Percentiles rank a stretch among this genome's conserved stretches.
Conservation (phyloP, 306 rosid species). For the Casuarina equisetifolia region DNA sequence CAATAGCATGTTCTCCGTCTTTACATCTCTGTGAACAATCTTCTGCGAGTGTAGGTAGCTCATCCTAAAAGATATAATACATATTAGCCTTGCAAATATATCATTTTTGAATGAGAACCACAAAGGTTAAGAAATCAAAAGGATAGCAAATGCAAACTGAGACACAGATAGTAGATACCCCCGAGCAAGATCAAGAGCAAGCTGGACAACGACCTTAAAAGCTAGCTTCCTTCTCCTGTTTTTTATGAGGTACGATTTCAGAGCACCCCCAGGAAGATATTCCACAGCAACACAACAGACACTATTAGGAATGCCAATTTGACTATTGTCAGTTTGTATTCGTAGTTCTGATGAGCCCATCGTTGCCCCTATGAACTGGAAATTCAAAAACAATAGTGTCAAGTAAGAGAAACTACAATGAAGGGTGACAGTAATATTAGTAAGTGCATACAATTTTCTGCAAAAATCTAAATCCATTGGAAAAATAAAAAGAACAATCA, state of each 20-base stretch:
- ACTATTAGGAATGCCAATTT: conserved; percentile 87
- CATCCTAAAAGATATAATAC: conserved; percentile 55
- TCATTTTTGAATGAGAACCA: conserved; percentile 26
- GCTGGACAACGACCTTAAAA: conserved; percentile 84
- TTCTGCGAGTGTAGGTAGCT: conserved; percentile 95
- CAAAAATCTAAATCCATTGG: background rate
- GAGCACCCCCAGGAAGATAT: conserved; percentile 85
- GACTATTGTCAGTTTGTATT: conserved; percentile 86
- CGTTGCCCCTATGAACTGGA: conserved; percentile 91
- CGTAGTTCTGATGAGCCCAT: conserved; percentile 91
- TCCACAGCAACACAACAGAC: conserved; percentile 94
- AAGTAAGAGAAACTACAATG: conserved; percentile 7
- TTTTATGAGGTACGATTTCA: conserved; percentile 83
- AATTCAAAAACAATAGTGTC: conserved; percentile 21
- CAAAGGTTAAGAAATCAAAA: conserved; percentile 9
- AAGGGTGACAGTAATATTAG: background rate
- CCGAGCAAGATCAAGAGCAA: conserved; percentile 94
- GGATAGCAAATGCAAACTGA: conserved; percentile 5
- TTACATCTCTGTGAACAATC: conserved; percentile 96
- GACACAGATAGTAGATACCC: conserved; percentile 52
- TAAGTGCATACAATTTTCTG: too few relatives aligned
- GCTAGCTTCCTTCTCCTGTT: conserved; percentile 92
- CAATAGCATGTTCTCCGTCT: conserved; percentile 95
- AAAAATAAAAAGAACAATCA: background rate
- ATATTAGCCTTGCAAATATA: conserved; percentile 16